phyloP scores from a whole-genome alignment of 73 alveolate genomes.

The Tetrahymena borealis region DNA sequence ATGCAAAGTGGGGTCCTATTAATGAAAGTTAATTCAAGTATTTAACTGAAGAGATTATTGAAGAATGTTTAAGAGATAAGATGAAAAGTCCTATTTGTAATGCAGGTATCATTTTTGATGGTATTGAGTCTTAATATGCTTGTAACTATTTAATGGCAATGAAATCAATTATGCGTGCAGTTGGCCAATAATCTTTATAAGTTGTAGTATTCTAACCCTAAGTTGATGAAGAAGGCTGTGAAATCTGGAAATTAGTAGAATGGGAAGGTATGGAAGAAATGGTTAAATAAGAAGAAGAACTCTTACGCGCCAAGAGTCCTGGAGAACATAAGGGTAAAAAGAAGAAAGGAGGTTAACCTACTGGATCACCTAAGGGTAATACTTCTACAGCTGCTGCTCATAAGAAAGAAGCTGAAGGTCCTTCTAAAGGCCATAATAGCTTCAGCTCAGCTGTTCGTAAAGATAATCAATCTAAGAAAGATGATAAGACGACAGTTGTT shows the following conservation, averaged over 20 bases:
- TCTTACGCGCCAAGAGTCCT: slow-evolving; percentile 25
- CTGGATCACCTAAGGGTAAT: slow-evolving; percentile 37
- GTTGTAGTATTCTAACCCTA: slow-evolving; percentile 67
- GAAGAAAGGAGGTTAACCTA: slow-evolving; percentile 42
- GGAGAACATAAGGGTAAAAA: slow-evolving; percentile 53
- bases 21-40: slow-evolving; percentile 73
- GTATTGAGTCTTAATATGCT: slow-evolving; percentile 75
- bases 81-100: slow-evolving; percentile 86
- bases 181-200: slow-evolving; percentile 74
- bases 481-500: not conserved
- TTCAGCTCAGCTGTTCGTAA: not conserved
- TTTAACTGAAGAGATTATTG: slow-evolving; percentile 77
- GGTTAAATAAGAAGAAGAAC: not conserved
- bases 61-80: slow-evolving; percentile 75
- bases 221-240: slow-evolving; percentile 76
- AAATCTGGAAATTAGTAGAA: slow-evolving; percentile 50
- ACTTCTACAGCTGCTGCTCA: not conserved
- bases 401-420: not conserved
- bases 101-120: slow-evolving; percentile 95
- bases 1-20: slow-evolving; percentile 65
- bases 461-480: not conserved
- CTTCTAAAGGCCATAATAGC: not conserved
- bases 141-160: slow-evolving; percentile 67
- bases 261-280: slow-evolving; percentile 46
- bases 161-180: slow-evolving; percentile 79